Base-by-base conservation (phyloP, 805 yeast genomes). In the Candida endomychidarum region DNA sequence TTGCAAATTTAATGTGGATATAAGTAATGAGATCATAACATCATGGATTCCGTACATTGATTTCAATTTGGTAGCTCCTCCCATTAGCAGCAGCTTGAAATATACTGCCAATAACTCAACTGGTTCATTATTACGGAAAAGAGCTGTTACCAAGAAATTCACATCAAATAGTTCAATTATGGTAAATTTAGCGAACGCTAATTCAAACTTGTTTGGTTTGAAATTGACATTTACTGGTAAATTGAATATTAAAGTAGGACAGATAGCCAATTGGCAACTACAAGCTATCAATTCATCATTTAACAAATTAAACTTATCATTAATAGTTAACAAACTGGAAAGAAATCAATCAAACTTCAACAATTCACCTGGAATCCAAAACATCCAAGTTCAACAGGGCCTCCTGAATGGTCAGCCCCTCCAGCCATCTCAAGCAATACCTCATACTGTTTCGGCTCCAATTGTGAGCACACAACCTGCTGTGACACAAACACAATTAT, bases 211-310 rank as follows among this genome's bases (percentile, higher is more conserved):
- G 14, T 48, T 55, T 6, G 65, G 65, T 2, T 44, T 63, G 11
- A 65, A 67, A 11, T 64, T 84, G 10, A 74, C 83, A 3, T 77
- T 85, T 42, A 65, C 74, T 4, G 93, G 95, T 0, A 75, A 77
- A 8, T 74, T 83, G 5, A 67, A 72, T 28, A 79, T 83, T 4
- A 65, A 69, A 48, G 58, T 82, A 8, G 91, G 93, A 2, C 73
- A 77, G 28, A 65, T 70, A 2, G 77, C 77, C 54, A 72, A 67
- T 39, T 81, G 90, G 85, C 72, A 72, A 34, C 67, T 86, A 10
- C 84, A 80, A 49, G 79, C 83, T 1, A 72, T 83, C 38, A 86
- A 86, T 62, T 72, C 71, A 44, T 74, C 85, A 1, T 48, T 60
- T n/a, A 69, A 69, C 17, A 54, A 68, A 12, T 60, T 83, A 45